Evolutionary conservation across 345 rosid species (phyloP).

Genomic region (Gossypium rotundifolium): DNA sequence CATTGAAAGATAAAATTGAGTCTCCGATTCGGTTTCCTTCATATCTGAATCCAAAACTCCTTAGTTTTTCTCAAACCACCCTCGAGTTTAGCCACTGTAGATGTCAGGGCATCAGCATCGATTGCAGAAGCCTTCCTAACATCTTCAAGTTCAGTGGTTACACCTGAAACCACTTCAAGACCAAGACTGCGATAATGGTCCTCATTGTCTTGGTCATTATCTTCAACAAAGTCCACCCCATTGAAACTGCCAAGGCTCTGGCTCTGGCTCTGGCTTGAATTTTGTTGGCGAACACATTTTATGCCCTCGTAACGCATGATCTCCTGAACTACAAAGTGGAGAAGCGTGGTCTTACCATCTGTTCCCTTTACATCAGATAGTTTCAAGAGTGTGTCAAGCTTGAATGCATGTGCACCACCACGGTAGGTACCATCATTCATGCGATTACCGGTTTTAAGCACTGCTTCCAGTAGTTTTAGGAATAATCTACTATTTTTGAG

Average conservation of each 20-base stretch:
- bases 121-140: constrained; percentile 71
- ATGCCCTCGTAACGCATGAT: constrained; percentile 87
- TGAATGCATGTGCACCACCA: constrained; percentile 89
- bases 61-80: constrained; percentile 37
- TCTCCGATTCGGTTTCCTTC: constrained; percentile 37
- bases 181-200: constrained; percentile 51
- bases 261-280: constrained; percentile 36
- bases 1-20: constrained; percentile 33
- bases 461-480: constrained; percentile 85
- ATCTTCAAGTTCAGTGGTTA: constrained; percentile 62
- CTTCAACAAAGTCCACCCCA: constrained; percentile 41
- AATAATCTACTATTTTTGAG: constrained; percentile 74
- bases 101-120: constrained; percentile 50
- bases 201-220: constrained; percentile 30
- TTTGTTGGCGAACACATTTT: constrained; percentile 39
- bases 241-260: constrained; percentile 45
- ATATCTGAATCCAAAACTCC: constrained; percentile 43
- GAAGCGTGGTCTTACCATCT: constrained; percentile 86
- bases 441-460: constrained; percentile 90
- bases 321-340: constrained; percentile 88
- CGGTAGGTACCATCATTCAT: constrained; percentile 94
- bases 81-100: constrained; percentile 43
- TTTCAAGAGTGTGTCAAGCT: constrained; percentile 84
- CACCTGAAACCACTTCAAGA: constrained; percentile 65
- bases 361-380: constrained; percentile 92